phyloP scores from a whole-genome alignment of 495 filamentous ascomycete genomes.

The Trichoderma virens region DNA sequence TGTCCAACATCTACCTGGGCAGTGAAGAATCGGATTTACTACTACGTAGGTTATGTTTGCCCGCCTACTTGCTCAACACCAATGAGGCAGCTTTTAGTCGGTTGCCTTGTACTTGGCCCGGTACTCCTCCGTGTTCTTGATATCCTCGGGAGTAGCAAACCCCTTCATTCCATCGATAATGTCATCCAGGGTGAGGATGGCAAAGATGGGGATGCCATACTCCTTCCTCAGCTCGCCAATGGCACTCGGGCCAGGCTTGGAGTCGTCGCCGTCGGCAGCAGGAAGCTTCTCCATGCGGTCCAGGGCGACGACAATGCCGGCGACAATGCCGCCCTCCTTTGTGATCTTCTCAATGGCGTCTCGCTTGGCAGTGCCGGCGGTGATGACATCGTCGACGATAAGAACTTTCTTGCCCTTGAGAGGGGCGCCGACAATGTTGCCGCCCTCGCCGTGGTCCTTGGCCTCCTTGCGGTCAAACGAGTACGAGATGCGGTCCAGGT shows the following conservation, averaged over 20 bases:
- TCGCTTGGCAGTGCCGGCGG: slow-evolving; percentile 85
- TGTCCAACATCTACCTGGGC: not conserved
- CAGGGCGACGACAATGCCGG: slow-evolving; percentile 78
- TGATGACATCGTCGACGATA: slow-evolving; percentile 94
- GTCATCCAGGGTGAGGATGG: slow-evolving; percentile 63
- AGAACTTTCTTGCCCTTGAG: slow-evolving; percentile 77
- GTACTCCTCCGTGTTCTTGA: slow-evolving; percentile 70
- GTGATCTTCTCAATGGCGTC: slow-evolving; percentile 81
- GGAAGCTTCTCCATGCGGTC: slow-evolving; percentile 80
- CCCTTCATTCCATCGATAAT: slow-evolving; percentile 61
- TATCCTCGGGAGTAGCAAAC: slow-evolving; percentile 48
- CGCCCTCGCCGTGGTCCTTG: slow-evolving; percentile 91
- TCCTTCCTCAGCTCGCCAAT: slow-evolving; percentile 75
- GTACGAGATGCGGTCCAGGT: slow-evolving; percentile 59
- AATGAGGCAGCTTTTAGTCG: slow-evolving; percentile 33
- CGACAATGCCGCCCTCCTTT: slow-evolving; percentile 69
- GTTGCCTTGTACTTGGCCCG: slow-evolving; percentile 59
- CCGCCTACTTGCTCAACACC: not conserved
- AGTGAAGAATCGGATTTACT: not conserved
- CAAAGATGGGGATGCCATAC: slow-evolving; percentile 46
- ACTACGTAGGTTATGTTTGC: too few relatives aligned
- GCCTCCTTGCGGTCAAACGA: slow-evolving; percentile 92
- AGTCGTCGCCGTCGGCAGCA: slow-evolving; percentile 44
- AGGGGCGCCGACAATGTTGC: slow-evolving; percentile 78
- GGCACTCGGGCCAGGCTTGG: slow-evolving; percentile 51